These are phyloP conservation scores for Pseudoperonospora humuli DNA, from an alignment of 352 stramenopile species.

Conservation along the genomic window DNA sequence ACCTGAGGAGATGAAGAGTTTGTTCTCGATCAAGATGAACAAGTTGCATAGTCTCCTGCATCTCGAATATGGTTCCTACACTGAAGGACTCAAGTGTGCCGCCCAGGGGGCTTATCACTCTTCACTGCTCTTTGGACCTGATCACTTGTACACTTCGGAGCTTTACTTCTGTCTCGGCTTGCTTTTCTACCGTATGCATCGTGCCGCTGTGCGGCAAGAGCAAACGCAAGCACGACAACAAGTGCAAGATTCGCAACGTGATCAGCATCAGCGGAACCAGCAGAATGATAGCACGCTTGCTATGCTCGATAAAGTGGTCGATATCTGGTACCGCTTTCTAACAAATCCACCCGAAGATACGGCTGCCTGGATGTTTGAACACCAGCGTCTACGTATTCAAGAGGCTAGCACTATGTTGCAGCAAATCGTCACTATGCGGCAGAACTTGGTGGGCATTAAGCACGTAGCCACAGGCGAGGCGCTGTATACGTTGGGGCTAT, in stretches of 20 bases:
- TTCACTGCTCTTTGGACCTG: conserved; percentile 56
- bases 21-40: conserved; percentile 64
- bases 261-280: conserved; percentile 22
- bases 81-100: conserved; percentile 50
- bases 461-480: conserved; percentile 58
- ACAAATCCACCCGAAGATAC: conserved; percentile 58
- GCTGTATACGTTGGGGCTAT: conserved; percentile 49
- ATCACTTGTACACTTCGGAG: conserved; percentile 67
- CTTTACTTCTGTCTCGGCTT: conserved; percentile 65
- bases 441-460: conserved; percentile 29
- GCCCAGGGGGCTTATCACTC: conserved; percentile 66
- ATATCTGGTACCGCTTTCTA: conserved; percentile 76
- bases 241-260: no score
- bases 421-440: conserved; percentile 36
- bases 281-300: conserved; percentile 46
- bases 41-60: conserved; percentile 60
- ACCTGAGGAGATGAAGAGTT: conserved; percentile 48
- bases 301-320: conserved; percentile 72
- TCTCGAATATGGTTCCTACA: conserved; percentile 38
- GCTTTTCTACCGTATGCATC: conserved; percentile 49
- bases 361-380: conserved; percentile 51
- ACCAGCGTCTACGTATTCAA: conserved; percentile 49
- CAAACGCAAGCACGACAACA: conserved; percentile 19
- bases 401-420: conserved; percentile 53
- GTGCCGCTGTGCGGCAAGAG: conserved; percentile 14